Percentiles rank a stretch among this genome's conserved stretches.
Conservation (phyloP, 176 grass and related monocot genomes). For the Oryza officinalis region DNA sequence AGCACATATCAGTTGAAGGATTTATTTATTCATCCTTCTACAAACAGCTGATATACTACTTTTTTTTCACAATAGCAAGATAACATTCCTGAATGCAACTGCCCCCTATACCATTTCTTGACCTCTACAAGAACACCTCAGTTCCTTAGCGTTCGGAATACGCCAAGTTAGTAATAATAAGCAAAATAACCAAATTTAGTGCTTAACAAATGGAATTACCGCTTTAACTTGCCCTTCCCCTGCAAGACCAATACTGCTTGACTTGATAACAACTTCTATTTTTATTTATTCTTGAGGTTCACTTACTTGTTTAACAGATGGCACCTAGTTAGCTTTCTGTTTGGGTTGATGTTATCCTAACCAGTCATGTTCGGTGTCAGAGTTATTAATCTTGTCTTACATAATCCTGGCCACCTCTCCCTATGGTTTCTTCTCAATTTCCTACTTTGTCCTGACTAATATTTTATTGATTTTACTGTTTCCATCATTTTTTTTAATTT, state of each 20-base stretch:
- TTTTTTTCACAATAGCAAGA: not conserved
- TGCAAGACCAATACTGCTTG: not conserved
- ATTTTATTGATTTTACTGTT: not conserved
- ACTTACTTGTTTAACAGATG: constrained; percentile 5
- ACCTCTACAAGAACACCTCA: not conserved
- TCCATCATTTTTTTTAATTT: not conserved
- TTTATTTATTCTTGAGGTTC: constrained; percentile 1
- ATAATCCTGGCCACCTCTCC: not conserved
- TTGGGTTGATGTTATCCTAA: constrained; percentile 6
- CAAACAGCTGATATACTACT: not conserved
- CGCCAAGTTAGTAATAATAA: not conserved
- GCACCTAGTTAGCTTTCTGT: not conserved
- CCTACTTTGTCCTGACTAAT: not conserved
- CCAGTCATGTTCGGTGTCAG: constrained; percentile 1
- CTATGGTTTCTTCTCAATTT: not conserved
- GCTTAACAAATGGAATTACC: not conserved
- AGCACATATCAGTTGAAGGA: not conserved
- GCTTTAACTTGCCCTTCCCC: not conserved
- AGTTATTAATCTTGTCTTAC: not conserved
- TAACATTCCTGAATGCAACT: not conserved
- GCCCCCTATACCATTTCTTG: not conserved
- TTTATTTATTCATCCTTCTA: not conserved
- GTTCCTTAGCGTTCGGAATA: not conserved
- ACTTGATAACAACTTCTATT: not conserved
- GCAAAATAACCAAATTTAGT: not conserved